These are phyloP conservation scores for Trypanosoma mega DNA, from an alignment of 208 protist species.

Conservation along the genomic window DNA sequence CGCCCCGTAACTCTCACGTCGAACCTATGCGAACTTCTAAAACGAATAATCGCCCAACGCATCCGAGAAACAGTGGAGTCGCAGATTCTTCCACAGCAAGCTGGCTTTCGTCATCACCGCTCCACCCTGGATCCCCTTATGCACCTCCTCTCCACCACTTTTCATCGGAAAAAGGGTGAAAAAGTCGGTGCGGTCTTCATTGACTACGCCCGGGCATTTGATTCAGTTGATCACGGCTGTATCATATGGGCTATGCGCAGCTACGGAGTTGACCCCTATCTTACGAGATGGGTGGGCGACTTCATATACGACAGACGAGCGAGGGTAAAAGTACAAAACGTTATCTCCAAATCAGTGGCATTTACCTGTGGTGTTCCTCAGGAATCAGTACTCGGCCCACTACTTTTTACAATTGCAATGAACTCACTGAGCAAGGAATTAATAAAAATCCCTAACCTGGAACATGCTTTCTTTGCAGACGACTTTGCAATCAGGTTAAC, in stretches of 20 bases:
- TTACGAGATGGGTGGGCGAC: constrained; percentile 22
- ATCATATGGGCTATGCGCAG: constrained; percentile 14
- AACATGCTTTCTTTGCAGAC: constrained; percentile 33
- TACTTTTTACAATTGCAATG: constrained; percentile 34
- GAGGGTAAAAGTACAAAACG: constrained; percentile 20
- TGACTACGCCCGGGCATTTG: constrained; percentile 34
- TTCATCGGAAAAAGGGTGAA: background rate
- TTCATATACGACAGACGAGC: constrained; percentile 15
- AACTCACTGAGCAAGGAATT: constrained; percentile 26
- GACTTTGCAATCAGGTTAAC: constrained; percentile 23
- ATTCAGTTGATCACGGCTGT: constrained; percentile 34
- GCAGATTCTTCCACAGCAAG: constrained; percentile 17
- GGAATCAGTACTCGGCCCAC: constrained; percentile 28
- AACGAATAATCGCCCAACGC: constrained; percentile 23
- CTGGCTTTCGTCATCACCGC: constrained; percentile 18
- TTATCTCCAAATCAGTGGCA: background rate
- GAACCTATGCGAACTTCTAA: constrained; percentile 29
- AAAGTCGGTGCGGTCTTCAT: constrained; percentile 22
- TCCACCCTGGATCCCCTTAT: constrained; percentile 30
- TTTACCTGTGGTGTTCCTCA: constrained; percentile 33
- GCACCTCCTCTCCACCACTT: constrained; percentile 6
- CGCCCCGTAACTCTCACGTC: constrained; percentile 28
- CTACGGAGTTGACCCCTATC: background rate
- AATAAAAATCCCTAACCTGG: background rate
- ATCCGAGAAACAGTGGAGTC: constrained; percentile 23